phyloP scores from a whole-genome alignment of 1,139 yeast genomes.

The Suhomyces kunorum region DNA sequence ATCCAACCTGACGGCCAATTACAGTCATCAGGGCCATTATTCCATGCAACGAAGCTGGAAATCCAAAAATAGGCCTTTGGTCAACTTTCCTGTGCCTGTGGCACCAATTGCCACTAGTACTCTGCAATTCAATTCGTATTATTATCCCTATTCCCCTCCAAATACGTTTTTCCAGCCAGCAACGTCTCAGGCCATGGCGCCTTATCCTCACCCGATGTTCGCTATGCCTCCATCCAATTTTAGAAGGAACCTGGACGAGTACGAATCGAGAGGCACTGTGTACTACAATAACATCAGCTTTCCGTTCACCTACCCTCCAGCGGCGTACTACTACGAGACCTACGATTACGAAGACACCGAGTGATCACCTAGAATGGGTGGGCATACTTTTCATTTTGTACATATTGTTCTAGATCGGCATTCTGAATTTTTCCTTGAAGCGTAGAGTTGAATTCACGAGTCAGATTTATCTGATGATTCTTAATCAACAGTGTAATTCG shows the following conservation, averaged over 20 bases:
- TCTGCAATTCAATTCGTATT: conserved; percentile 8
- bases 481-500: too few species aligned
- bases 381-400: not conserved
- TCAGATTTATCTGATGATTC: too few species aligned
- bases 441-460: too few species aligned
- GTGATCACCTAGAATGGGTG: not conserved
- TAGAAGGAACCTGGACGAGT: conserved; percentile 6
- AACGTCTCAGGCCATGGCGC: conserved; percentile 2
- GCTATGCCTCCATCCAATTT: not conserved
- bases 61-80: conserved; percentile 1
- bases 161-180: conserved; percentile 1
- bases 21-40: not conserved
- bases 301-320: conserved; percentile 6
- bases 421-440: not conserved
- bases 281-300: conserved; percentile 3
- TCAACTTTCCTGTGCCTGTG: conserved; percentile 11
- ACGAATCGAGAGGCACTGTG: not conserved
- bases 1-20: conserved; percentile 7
- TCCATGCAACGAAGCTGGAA: conserved; percentile 5
- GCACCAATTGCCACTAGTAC: conserved; percentile 11
- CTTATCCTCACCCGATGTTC: conserved; percentile 7
- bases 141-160: conserved; percentile 8
- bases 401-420: not conserved
- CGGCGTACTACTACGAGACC: conserved; percentile 5
- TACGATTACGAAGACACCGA: conserved; percentile 7